phyloP scores from a whole-genome alignment of 495 filamentous ascomycete species.

The Chaetomidium leptoderma region DNA sequence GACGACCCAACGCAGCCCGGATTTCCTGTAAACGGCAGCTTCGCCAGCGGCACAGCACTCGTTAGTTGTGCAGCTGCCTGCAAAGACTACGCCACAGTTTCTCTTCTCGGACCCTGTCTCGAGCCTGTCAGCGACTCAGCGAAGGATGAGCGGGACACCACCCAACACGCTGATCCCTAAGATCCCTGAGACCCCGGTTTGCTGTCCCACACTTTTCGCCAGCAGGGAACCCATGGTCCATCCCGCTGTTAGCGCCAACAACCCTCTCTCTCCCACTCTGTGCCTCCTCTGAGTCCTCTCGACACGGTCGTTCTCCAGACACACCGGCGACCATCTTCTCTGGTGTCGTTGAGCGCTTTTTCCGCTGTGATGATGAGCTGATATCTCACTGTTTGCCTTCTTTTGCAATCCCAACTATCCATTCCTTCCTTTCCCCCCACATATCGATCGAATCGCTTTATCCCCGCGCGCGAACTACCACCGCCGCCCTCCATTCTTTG shows the following conservation, averaged over 20 bases:
- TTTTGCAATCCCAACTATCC: slow-evolving; percentile 2
- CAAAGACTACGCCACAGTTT: neutral
- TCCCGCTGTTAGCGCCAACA: slow-evolving; percentile 9
- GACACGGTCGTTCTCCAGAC: neutral
- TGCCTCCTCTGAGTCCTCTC: neutral
- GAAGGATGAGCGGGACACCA: slow-evolving; percentile 5
- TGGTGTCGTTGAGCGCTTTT: slow-evolving; percentile 1
- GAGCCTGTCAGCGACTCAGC: no score
- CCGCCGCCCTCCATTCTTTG: slow-evolving; percentile 7
- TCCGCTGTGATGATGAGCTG: slow-evolving; percentile 1
- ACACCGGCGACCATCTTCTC: neutral
- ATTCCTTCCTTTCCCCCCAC: slow-evolving; percentile 13
- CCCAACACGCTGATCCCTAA: slow-evolving; percentile 14
- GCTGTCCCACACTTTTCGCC: slow-evolving; percentile 3
- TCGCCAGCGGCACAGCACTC: slow-evolving; percentile 13
- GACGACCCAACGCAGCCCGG: neutral
- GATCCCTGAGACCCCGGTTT: slow-evolving; percentile 12
- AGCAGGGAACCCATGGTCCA: neutral
- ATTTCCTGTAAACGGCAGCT: neutral
- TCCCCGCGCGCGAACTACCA: neutral
- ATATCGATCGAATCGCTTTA: neutral
- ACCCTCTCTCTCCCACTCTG: neutral
- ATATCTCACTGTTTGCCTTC: neutral
- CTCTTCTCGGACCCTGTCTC: slow-evolving; percentile 5
- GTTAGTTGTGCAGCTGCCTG: slow-evolving; percentile 2